phyloP scores from a whole-genome alignment of 1,284 basidiomycete species.

The Exobasidium rhododendri region DNA sequence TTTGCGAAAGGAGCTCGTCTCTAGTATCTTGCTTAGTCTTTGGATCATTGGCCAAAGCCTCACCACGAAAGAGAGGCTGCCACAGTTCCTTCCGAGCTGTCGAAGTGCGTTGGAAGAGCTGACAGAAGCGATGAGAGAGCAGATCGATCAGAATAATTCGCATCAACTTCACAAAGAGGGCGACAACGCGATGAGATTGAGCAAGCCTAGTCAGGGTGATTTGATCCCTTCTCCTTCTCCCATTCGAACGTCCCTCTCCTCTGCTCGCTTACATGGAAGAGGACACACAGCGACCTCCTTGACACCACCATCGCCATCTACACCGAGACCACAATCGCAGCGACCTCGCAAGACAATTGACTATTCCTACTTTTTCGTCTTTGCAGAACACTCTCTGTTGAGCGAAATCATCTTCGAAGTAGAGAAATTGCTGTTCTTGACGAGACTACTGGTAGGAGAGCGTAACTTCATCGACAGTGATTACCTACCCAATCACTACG shows the following conservation, averaged over 20 bases:
- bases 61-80: constrained; percentile 57
- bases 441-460: constrained; percentile 42
- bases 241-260: neutral
- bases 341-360: constrained; percentile 15
- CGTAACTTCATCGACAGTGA: constrained; percentile 31
- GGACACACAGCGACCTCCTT: neutral
- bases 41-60: constrained; percentile 58
- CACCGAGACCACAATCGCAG: constrained; percentile 3
- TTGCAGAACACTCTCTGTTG: constrained; percentile 46
- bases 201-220: neutral
- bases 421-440: constrained; percentile 34
- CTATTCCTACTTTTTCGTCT: constrained; percentile 38
- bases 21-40: constrained; percentile 57
- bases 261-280: neutral
- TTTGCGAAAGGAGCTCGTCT: constrained; percentile 57
- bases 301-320: constrained; percentile 12
- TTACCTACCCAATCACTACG: constrained; percentile 6
- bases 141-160: constrained; percentile 9
- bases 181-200: neutral
- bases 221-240: neutral
- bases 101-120: constrained; percentile 50
- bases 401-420: constrained; percentile 33
- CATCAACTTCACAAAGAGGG: neutral
- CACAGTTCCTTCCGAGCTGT: constrained; percentile 58
- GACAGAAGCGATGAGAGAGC: constrained; percentile 32